Evolutionary conservation across 2,329 filamentous ascomycete species (phyloP).

Genomic region (Aspergillus latus): DNA sequence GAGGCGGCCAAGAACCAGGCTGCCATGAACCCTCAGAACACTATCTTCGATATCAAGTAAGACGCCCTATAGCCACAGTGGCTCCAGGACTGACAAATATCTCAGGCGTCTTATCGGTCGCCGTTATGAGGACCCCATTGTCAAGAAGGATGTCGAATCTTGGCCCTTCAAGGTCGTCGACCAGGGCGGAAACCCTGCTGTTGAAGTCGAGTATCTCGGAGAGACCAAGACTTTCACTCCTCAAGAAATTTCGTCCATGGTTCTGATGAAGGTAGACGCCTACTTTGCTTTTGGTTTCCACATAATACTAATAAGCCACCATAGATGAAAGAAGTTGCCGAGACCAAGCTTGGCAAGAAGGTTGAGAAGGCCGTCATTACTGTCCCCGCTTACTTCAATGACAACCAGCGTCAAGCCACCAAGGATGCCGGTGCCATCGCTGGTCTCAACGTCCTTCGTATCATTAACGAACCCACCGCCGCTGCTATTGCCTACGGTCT

Average conservation of each 20-base stretch:
- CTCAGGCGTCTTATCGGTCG: slow-evolving; percentile 93
- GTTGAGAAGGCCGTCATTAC: slow-evolving; percentile 99
- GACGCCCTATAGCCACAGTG: slow-evolving; percentile 29
- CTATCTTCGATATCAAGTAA: slow-evolving; percentile 98
- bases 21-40: slow-evolving; percentile 98
- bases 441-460: slow-evolving; percentile 97
- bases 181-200: slow-evolving; percentile 81
- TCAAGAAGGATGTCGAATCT: slow-evolving; percentile 98
- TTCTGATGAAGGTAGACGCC: slow-evolving; percentile 79
- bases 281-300: not conserved
- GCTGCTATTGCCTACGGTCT: slow-evolving; percentile 98
- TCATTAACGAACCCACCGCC: slow-evolving; percentile 99
- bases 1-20: slow-evolving; percentile 99
- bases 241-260: slow-evolving; percentile 99
- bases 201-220: slow-evolving; percentile 92
- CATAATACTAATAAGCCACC: slow-evolving; percentile 21
- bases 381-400: slow-evolving; percentile 99
- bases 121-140: slow-evolving; percentile 88
- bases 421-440: slow-evolving; percentile 98
- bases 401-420: slow-evolving; percentile 99
- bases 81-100: slow-evolving; percentile 9
- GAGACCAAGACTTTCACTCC: slow-evolving; percentile 96
- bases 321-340: slow-evolving; percentile 98
- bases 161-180: slow-evolving; percentile 99
- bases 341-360: slow-evolving; percentile 97